Base-by-base conservation (phyloP, 148 eudicot species). In the Euryodendron excelsum region DNA sequence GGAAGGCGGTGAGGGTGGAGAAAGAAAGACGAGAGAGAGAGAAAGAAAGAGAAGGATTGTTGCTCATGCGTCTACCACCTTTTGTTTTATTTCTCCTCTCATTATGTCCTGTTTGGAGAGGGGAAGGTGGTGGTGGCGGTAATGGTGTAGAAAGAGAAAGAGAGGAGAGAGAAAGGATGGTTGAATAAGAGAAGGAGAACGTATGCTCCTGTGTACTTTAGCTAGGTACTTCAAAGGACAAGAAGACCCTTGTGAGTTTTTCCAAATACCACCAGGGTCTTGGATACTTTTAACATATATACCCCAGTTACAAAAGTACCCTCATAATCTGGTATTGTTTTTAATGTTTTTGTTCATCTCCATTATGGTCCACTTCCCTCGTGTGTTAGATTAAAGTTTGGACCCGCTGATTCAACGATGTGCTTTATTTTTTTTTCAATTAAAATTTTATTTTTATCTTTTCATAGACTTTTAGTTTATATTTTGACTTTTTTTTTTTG, bases 61-160 rank as follows among this genome's bases (percentile, higher is more conserved):
- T 73, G 84, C 79, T 85, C 90, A 85, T 88, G 88, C 90, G 85
- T 85, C 88, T 84, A 88, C 90, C 90, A 88, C 87, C 90, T 85
- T 85, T 85, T 83, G 77, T 75, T 77, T 79, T 76, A 31, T 72
- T 70, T 83, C 44, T 65, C 79, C 61, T 65, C 53, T 34, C 81
- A 83, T 82, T 79, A 47, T 69, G 78, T 56, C 53, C 45, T 66
- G 66, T 36, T 84, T 69, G 78, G 78, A 9, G 44, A 62, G 48
- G n/a, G n/a, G 53, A 50, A 48, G 83, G 75, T 55, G 79, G 65
- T 60, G 74, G 72, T 36, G 82, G 18, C 52, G 66, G 68, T 71
- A 48, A 67, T 10, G 39, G 56, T 47, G 15, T 25, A 45, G 71
- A 62, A 30, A 76, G 78, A 76, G 20, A 71, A 15, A 71, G 52